A percentile compares a stretch with the other conserved stretches of the same genome.
Conservation (phyloP, 331 rosid species). For the Cydonia oblonga region DNA sequence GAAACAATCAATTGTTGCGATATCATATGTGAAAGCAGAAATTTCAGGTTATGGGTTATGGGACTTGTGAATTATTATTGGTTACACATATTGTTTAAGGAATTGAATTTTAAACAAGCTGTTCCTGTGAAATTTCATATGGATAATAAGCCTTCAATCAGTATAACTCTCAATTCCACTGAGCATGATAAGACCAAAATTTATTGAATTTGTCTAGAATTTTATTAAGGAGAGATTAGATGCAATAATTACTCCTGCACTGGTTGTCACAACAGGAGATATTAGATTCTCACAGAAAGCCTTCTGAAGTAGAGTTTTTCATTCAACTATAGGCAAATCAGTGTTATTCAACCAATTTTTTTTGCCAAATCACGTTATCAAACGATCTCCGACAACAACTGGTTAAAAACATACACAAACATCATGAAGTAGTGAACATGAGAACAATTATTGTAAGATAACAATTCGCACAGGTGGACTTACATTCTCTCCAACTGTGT, state of each 20-base stretch:
- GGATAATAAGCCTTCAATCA: background rate
- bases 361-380: background rate
- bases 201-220: background rate
- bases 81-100: background rate
- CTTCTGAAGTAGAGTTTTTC: background rate
- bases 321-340: background rate
- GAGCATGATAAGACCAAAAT: background rate
- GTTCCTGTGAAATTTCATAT: background rate
- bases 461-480: conserved; percentile 19
- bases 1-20: background rate
- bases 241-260: background rate
- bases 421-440: conserved; percentile 1
- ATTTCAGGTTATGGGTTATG: background rate
- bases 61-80: background rate
- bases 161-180: background rate
- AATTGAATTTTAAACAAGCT: background rate
- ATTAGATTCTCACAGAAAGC: background rate
- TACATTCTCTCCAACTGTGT: conserved; percentile 64
- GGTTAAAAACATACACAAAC: background rate
- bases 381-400: background rate
- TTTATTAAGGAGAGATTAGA: background rate
- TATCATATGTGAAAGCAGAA: background rate
- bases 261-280: background rate
- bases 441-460: background rate
- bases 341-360: no score